Evolutionary conservation across 148 eudicot species (phyloP).

Genomic region (Vaccinium vitisidaea): DNA sequence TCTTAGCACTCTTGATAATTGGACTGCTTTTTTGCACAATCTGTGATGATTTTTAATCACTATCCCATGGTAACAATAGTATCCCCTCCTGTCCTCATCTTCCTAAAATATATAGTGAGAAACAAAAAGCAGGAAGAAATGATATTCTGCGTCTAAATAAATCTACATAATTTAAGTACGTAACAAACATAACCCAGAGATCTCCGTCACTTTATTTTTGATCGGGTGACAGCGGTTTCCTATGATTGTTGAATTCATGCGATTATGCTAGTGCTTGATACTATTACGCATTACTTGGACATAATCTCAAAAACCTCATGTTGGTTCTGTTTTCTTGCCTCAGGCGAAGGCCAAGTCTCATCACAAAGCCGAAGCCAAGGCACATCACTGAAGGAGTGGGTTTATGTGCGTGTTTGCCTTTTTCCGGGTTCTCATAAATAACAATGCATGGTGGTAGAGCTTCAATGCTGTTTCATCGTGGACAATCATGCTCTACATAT

Average conservation of each 20-base stretch:
- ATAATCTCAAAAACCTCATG: background rate
- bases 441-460: background rate
- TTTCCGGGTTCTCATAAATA: background rate
- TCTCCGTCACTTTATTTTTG: background rate
- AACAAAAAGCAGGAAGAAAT: background rate
- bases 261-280: background rate
- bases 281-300: background rate
- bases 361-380: conserved; percentile 63
- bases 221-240: background rate
- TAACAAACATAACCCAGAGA: background rate
- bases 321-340: background rate
- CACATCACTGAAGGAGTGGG: conserved; percentile 46
- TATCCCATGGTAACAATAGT: background rate
- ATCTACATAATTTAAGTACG: background rate
- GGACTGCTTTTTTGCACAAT: background rate
- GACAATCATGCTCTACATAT: background rate
- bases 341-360: conserved; percentile 80
- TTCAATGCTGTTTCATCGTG: background rate
- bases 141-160: background rate
- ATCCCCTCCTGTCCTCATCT: background rate
- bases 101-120: background rate
- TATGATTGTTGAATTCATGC: background rate
- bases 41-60: background rate
- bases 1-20: background rate
- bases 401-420: background rate